Percentiles rank a stretch among this genome's conserved stretches.
These are phyloP conservation scores for Micractinium sp. DNA, from an alignment of 139 green algal species.

Conservation along the genomic window DNA sequence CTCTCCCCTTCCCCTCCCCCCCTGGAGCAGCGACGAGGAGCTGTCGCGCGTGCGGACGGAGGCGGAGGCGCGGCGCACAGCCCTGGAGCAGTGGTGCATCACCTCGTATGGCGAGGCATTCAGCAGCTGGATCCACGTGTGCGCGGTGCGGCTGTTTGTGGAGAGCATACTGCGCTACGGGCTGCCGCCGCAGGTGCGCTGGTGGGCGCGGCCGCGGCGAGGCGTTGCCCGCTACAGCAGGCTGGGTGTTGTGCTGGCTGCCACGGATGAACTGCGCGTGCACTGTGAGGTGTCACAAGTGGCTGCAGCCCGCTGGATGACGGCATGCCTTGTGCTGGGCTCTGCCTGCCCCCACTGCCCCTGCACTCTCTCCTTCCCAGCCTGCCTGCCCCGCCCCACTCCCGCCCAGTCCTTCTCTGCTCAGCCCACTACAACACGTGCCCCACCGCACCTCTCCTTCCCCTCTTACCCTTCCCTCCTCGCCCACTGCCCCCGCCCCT, in stretches of 20 bases:
- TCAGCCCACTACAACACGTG: too few species aligned
- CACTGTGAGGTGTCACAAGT: too few species aligned
- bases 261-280: background rate
- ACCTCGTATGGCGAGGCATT: slow-evolving; percentile 95
- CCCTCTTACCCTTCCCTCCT: background rate
- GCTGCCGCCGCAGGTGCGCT: slow-evolving; percentile 76
- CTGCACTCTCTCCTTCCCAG: background rate
- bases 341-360: background rate
- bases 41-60: slow-evolving; percentile 66
- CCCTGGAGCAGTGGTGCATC: slow-evolving; percentile 87
- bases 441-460: background rate
- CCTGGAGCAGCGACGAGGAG: slow-evolving; percentile 34
- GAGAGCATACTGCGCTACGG: slow-evolving; percentile 98
- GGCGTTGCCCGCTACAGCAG: background rate
- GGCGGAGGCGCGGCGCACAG: slow-evolving; percentile 65
- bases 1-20: too few species aligned
- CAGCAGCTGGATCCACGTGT: slow-evolving; percentile 90
- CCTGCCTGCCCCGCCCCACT: background rate
- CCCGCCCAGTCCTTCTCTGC: background rate
- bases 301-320: background rate
- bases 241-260: background rate
- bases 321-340: background rate
- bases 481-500: background rate
- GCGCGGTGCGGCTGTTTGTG: slow-evolving; percentile 92
- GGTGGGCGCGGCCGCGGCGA: too few species aligned